These are phyloP conservation scores for Zymoseptoria pseudotritici DNA, from an alignment of 2,329 filamentous ascomycete species.

Conservation along the genomic window DNA sequence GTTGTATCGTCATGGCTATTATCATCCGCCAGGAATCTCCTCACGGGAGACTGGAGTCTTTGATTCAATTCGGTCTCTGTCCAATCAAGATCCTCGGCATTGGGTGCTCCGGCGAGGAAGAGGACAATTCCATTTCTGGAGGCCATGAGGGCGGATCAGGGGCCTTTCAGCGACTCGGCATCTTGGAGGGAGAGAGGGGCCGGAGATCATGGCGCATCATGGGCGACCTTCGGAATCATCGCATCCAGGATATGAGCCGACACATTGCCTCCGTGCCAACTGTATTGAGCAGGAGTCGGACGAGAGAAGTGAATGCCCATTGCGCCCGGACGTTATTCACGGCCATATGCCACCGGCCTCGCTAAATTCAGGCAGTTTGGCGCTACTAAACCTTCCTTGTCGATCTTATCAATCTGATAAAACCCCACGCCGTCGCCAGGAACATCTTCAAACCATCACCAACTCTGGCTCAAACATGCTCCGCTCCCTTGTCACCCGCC, in stretches of 20 bases:
- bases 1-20: background rate
- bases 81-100: slow-evolving; percentile 48
- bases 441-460: slow-evolving; percentile 1
- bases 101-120: slow-evolving; percentile 57
- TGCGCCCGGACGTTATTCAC: too few species aligned
- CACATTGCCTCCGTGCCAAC: too few species aligned
- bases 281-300: too few species aligned
- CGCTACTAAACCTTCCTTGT: too few species aligned
- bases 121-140: slow-evolving; percentile 27
- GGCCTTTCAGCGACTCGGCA: background rate
- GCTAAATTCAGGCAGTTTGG: too few species aligned
- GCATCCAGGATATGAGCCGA: too few species aligned
- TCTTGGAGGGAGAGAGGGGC: background rate
- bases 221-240: too few species aligned
- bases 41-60: slow-evolving; percentile 31
- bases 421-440: background rate
- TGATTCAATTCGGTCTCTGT: slow-evolving; percentile 44
- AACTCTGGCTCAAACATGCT: slow-evolving; percentile 8
- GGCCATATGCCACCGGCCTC: too few species aligned
- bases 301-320: too few species aligned
- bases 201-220: background rate
- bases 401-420: too few species aligned
- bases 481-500: slow-evolving; percentile 5
- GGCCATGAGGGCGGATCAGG: background rate
- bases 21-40: slow-evolving; percentile 15